These are phyloP conservation scores for Beauveria varroae DNA, from an alignment of 2,329 filamentous ascomycete species.

Conservation along the genomic window DNA sequence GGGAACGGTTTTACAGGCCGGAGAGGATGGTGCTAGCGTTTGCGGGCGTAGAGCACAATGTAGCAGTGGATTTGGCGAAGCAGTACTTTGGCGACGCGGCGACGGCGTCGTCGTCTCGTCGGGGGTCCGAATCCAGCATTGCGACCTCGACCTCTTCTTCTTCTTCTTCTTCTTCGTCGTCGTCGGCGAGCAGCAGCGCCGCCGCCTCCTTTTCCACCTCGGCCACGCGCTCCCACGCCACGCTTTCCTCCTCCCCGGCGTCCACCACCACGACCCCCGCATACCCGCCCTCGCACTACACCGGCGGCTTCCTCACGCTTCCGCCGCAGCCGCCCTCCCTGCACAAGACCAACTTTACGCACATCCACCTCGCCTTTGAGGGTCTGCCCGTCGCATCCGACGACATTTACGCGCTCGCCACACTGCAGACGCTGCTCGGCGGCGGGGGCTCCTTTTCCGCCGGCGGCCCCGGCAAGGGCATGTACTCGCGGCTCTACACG, in stretches of 20 bases:
- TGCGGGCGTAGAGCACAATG: conserved; percentile 76
- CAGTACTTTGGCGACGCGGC: conserved; percentile 89
- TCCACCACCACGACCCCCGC: conserved; percentile 33
- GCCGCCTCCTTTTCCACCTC: conserved; percentile 83
- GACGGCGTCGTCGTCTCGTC: conserved; percentile 36
- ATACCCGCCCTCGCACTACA: conserved; percentile 68
- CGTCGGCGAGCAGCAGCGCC: conserved; percentile 55
- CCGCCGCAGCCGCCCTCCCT: conserved; percentile 75
- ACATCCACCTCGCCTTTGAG: conserved; percentile 95
- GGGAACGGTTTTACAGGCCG: conserved; percentile 76
- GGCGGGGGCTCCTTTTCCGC: conserved; percentile 95
- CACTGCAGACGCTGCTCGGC: conserved; percentile 88
- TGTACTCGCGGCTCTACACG: conserved; percentile 97
- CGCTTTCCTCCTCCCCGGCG: conserved; percentile 41
- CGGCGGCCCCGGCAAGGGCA: conserved; percentile 94
- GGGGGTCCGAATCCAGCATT: conserved; percentile 51
- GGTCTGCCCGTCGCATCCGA: conserved; percentile 82
- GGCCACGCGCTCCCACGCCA: conserved; percentile 51
- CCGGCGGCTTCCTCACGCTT: conserved; percentile 84
- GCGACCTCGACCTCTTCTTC: conserved; percentile 22
- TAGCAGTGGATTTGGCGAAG: conserved; percentile 72
- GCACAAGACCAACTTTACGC: conserved; percentile 70
- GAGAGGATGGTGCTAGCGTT: conserved; percentile 93
- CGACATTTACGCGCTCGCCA: conserved; percentile 94
- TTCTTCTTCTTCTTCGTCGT: conserved; percentile 27